Conservation (phyloP, 2,329 filamentous ascomycete genomes). For the Xylaria sp. region DNA sequence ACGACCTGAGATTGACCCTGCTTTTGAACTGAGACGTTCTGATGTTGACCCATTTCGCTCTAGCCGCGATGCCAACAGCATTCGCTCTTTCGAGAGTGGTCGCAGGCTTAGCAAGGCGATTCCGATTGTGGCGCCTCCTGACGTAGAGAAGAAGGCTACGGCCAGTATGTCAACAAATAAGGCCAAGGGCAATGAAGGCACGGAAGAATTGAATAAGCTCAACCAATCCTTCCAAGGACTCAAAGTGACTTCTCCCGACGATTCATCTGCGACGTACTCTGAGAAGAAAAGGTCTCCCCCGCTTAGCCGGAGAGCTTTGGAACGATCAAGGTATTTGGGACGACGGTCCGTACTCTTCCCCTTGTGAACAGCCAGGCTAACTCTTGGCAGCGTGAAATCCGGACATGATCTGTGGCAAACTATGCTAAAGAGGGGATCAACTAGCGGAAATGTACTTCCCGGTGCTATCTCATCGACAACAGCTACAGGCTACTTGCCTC, state of each 20-base stretch:
- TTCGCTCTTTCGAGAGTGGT: conserved; percentile 42
- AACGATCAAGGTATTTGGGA: conserved; percentile 49
- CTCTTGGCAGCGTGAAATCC: conserved; percentile 53
- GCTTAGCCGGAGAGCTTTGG: conserved; percentile 40
- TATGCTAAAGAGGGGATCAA: conserved; percentile 63
- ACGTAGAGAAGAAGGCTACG: conserved; percentile 36
- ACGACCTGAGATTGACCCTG: conserved; percentile 35
- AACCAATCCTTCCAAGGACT: conserved; percentile 28
- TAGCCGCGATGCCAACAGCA: conserved; percentile 39
- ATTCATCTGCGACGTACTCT: conserved; percentile 25
- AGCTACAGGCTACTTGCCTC: conserved; percentile 64
- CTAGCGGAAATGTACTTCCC: conserved; percentile 59
- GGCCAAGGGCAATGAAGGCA: conserved; percentile 24
- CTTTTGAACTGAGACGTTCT: conserved; percentile 28
- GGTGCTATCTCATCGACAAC: conserved; percentile 64
- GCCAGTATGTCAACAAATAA: conserved; percentile 15
- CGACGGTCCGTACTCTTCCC: neutral
- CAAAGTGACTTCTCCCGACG: conserved; percentile 32
- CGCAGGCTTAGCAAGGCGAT: conserved; percentile 50
- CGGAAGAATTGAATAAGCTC: conserved; percentile 30
- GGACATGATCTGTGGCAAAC: conserved; percentile 60
- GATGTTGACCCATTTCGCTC: conserved; percentile 47
- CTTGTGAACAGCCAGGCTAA: conserved; percentile 23
- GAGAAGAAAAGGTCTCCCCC: conserved; percentile 41
- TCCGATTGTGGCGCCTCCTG: conserved; percentile 49